Evolutionary conservation across 1,284 basidiomycete genomes (phyloP).

Genomic region (Flammula alnicola): DNA sequence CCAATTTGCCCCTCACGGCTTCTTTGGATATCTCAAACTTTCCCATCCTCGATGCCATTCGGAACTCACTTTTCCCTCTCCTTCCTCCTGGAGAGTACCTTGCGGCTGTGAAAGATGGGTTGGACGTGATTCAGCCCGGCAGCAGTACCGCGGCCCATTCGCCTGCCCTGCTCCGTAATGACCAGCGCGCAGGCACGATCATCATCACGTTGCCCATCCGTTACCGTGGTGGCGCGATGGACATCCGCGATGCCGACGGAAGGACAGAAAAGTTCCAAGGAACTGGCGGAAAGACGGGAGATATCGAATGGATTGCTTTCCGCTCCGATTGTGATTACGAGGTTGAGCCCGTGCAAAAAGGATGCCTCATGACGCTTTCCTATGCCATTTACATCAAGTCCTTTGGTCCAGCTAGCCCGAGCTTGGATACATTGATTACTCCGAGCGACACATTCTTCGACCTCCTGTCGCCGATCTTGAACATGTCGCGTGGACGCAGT

Average conservation of each 20-base stretch:
- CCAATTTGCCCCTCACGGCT: slow-evolving; percentile 70
- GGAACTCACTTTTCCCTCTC: slow-evolving; percentile 68
- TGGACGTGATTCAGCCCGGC: slow-evolving; percentile 69
- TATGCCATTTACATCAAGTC: slow-evolving; percentile 73
- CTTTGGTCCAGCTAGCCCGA: slow-evolving; percentile 59
- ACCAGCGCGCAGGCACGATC: slow-evolving; percentile 73
- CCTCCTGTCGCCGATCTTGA: slow-evolving; percentile 68
- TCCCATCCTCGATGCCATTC: slow-evolving; percentile 77
- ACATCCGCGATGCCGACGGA: slow-evolving; percentile 61
- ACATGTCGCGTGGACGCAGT: slow-evolving; percentile 67
- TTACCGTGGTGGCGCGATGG: slow-evolving; percentile 67
- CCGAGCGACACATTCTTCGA: slow-evolving; percentile 78
- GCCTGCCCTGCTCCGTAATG: slow-evolving; percentile 54
- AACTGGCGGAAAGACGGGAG: slow-evolving; percentile 62
- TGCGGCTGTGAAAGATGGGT: slow-evolving; percentile 65
- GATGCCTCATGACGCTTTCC: slow-evolving; percentile 68
- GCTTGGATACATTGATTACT: slow-evolving; percentile 63
- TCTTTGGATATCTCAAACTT: slow-evolving; percentile 80
- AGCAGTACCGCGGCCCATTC: slow-evolving; percentile 58
- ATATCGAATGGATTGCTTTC: slow-evolving; percentile 79
- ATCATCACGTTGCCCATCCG: slow-evolving; percentile 74
- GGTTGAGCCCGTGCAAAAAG: slow-evolving; percentile 70
- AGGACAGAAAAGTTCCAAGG: slow-evolving; percentile 66
- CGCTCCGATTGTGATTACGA: slow-evolving; percentile 74
- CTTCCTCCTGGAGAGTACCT: slow-evolving; percentile 72